phyloP scores from a whole-genome alignment of 495 filamentous ascomycete species.

The Bombardia bombarda region DNA sequence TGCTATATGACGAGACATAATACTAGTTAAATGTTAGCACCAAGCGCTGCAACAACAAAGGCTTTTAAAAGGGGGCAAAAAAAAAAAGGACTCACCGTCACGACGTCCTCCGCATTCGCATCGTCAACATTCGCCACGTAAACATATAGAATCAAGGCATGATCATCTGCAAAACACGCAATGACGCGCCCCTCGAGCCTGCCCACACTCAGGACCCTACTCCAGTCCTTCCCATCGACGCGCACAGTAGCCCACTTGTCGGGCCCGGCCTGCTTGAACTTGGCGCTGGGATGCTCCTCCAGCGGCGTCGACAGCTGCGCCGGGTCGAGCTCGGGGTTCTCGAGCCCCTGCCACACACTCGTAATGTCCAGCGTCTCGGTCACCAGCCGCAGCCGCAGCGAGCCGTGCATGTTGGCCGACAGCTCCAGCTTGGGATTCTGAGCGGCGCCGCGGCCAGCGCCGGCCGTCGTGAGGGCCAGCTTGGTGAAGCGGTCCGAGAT shows the following conservation, averaged over 20 bases:
- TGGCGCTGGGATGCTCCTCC: slow-evolving; percentile 67
- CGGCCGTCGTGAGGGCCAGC: slow-evolving; percentile 43
- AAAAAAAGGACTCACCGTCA: slow-evolving; percentile 59
- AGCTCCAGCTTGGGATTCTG: slow-evolving; percentile 62
- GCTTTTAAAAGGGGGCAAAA: neutral
- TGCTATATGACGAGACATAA: slow-evolving; percentile 19
- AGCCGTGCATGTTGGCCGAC: slow-evolving; percentile 87
- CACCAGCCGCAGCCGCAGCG: slow-evolving; percentile 60
- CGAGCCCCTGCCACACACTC: slow-evolving; percentile 71
- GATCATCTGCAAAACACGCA: slow-evolving; percentile 73
- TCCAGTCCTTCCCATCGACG: slow-evolving; percentile 91
- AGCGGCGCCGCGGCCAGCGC: slow-evolving; percentile 11
- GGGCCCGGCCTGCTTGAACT: slow-evolving; percentile 51
- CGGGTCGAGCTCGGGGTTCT: slow-evolving; percentile 78
- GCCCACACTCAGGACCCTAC: slow-evolving; percentile 80
- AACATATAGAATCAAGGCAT: slow-evolving; percentile 85
- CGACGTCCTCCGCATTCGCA: slow-evolving; percentile 58
- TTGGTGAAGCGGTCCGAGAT: slow-evolving; percentile 93
- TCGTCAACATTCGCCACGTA: slow-evolving; percentile 68
- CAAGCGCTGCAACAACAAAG: too few relatives aligned
- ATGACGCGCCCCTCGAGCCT: slow-evolving; percentile 81
- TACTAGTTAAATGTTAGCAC: slow-evolving; percentile 12
- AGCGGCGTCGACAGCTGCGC: slow-evolving; percentile 53
- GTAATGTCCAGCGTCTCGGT: slow-evolving; percentile 78
- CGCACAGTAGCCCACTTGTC: slow-evolving; percentile 77